These are phyloP conservation scores for Melaleuca quinquenervia DNA, from an alignment of 345 rosid genomes.

Conservation along the genomic window DNA sequence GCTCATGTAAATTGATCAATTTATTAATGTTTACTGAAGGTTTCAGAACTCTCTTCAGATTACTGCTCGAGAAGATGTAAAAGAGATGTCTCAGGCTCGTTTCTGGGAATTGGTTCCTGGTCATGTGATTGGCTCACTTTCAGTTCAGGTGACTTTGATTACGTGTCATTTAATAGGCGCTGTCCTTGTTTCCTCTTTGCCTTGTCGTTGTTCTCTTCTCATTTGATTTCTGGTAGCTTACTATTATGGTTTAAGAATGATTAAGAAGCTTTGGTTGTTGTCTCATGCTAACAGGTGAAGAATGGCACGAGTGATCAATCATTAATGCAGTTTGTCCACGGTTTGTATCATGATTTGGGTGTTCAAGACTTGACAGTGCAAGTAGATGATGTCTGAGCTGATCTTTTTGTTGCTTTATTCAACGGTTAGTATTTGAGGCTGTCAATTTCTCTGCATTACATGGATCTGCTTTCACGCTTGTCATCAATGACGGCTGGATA, in stretches of 20 bases:
- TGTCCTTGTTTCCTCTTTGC: neutral
- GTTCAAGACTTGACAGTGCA: slow-evolving; percentile 79
- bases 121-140: slow-evolving; percentile 74
- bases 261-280: neutral
- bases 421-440: neutral
- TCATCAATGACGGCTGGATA: neutral
- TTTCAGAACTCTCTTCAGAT: slow-evolving; percentile 27
- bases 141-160: slow-evolving; percentile 41
- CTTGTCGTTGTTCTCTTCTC: neutral
- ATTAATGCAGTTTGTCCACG: slow-evolving; percentile 43
- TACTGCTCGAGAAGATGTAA: slow-evolving; percentile 58
- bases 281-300: slow-evolving; percentile 41
- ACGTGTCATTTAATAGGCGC: neutral
- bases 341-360: slow-evolving; percentile 76
- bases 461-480: neutral
- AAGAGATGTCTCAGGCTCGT: slow-evolving; percentile 67
- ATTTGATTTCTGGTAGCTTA: neutral
- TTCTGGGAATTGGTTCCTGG: slow-evolving; percentile 98
- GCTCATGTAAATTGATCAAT: neutral
- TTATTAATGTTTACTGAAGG: neutral
- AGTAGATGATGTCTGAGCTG: slow-evolving; percentile 18
- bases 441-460: neutral
- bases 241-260: neutral
- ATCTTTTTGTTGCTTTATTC: neutral
- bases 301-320: slow-evolving; percentile 49